Conservation (phyloP, 164 flowering plant species). For the Stephania yunnanensis region DNA sequence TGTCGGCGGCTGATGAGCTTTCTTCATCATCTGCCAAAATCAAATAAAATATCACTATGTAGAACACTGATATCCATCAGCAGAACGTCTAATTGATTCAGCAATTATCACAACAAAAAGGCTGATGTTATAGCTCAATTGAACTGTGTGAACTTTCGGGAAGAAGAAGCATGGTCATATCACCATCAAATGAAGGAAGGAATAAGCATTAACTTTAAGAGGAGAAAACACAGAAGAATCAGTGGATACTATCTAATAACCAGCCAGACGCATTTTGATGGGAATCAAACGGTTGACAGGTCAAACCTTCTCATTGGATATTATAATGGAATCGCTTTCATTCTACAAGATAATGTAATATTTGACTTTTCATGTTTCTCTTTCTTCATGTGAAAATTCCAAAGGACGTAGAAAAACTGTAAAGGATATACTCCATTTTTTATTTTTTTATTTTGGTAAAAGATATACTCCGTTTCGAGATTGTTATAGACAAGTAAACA, state of each 20-base stretch:
- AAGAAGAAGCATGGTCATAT: background rate
- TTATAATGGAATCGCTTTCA: too few species aligned
- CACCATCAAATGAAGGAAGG: constrained; percentile 5
- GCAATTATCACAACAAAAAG: background rate
- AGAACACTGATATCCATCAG: background rate
- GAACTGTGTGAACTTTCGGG: background rate
- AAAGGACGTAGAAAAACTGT: background rate
- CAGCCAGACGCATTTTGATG: background rate
- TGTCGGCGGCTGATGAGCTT: constrained; percentile 10
- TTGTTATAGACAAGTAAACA: too few species aligned
- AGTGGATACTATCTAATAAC: background rate
- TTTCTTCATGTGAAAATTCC: background rate
- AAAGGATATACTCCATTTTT: background rate
- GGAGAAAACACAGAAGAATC: background rate
- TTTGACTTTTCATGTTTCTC: background rate
- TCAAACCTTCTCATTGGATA: background rate
- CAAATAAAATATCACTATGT: background rate
- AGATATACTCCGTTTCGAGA: too few species aligned
- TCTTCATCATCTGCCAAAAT: constrained; percentile 20
- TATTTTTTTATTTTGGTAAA: too few species aligned
- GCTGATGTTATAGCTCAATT: background rate
- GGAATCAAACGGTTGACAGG: background rate
- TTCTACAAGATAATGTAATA: too few species aligned
- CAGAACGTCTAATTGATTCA: background rate
- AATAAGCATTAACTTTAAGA: background rate